phyloP scores from a whole-genome alignment of 352 stramenopile genomes.

The Phytophthora cactorum region DNA sequence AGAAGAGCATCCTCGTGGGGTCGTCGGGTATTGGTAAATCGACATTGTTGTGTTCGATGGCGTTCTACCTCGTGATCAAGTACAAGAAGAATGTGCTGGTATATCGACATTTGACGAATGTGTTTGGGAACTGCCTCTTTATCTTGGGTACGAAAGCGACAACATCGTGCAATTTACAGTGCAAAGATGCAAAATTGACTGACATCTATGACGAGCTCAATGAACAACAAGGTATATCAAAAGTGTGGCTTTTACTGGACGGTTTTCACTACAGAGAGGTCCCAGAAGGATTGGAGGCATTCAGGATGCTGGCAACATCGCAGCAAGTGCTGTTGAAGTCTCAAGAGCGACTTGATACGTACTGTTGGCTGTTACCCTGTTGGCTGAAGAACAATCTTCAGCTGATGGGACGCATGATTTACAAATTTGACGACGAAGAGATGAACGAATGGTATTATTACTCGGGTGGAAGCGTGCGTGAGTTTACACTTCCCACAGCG shows the following conservation, averaged over 20 bases:
- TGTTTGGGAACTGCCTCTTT: not conserved
- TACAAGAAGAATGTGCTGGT: not conserved
- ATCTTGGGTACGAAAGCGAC: not conserved
- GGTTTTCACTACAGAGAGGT: not conserved
- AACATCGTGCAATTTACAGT: not conserved
- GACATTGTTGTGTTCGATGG: not conserved
- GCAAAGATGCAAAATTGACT: not conserved
- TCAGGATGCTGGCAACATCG: not conserved
- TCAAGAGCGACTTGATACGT: not conserved
- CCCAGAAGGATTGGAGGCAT: not conserved
- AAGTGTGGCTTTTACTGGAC: not conserved
- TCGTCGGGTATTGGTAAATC: not conserved
- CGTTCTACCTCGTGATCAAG: not conserved
- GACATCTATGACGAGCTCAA: not conserved
- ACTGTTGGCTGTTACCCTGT: not conserved
- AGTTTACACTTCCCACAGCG: too few species aligned
- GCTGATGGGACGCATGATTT: not conserved
- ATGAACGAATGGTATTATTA: not conserved
- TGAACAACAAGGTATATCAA: not conserved
- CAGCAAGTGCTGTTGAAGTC: not conserved
- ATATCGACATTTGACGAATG: not conserved
- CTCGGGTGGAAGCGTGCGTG: too few species aligned
- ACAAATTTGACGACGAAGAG: not conserved
- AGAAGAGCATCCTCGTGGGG: not conserved
- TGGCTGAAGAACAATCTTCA: not conserved